These are phyloP conservation scores for Rhynchosporium secalis DNA, from an alignment of 2,329 filamentous ascomycete species.

Conservation along the genomic window DNA sequence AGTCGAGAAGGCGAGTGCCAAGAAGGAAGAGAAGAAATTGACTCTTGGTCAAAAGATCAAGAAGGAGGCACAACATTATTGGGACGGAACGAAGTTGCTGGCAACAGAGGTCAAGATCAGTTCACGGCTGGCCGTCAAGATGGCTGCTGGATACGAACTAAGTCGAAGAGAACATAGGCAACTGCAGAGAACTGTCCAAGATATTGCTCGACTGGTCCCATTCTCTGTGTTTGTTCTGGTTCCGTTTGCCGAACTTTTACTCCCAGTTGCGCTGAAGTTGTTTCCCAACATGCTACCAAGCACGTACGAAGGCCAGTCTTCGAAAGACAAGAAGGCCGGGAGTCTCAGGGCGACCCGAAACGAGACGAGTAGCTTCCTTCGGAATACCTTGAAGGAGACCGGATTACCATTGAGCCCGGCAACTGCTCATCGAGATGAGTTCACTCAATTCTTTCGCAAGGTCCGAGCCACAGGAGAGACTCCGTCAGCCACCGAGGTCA, in stretches of 20 bases:
- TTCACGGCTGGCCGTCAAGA: constrained; percentile 86
- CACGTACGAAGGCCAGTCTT: constrained; percentile 91
- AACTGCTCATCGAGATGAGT: constrained; percentile 89
- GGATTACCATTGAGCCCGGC: constrained; percentile 82
- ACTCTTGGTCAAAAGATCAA: constrained; percentile 91
- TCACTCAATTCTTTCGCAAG: constrained; percentile 96
- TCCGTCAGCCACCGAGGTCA: constrained; percentile 85
- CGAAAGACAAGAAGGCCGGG: constrained; percentile 84
- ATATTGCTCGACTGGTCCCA: constrained; percentile 86
- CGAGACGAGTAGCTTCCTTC: constrained; percentile 88
- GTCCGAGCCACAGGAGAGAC: constrained; percentile 87
- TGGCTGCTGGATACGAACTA: constrained; percentile 96
- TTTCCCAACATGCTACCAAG: constrained; percentile 98
- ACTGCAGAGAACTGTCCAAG: constrained; percentile 88
- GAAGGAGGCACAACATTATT: constrained; percentile 91
- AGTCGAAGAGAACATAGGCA: constrained; percentile 91
- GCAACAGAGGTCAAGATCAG: constrained; percentile 93
- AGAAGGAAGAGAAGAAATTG: constrained; percentile 80
- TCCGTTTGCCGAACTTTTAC: constrained; percentile 88
- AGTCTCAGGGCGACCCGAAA: constrained; percentile 82
- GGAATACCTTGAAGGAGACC: constrained; percentile 87
- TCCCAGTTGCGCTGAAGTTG: constrained; percentile 86
- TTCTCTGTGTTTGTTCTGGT: constrained; percentile 98
- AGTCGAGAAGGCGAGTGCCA: constrained; percentile 60
- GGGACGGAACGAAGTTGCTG: constrained; percentile 96